Conservation (phyloP, 148 eudicot species). For the Beta vulgaris region DNA sequence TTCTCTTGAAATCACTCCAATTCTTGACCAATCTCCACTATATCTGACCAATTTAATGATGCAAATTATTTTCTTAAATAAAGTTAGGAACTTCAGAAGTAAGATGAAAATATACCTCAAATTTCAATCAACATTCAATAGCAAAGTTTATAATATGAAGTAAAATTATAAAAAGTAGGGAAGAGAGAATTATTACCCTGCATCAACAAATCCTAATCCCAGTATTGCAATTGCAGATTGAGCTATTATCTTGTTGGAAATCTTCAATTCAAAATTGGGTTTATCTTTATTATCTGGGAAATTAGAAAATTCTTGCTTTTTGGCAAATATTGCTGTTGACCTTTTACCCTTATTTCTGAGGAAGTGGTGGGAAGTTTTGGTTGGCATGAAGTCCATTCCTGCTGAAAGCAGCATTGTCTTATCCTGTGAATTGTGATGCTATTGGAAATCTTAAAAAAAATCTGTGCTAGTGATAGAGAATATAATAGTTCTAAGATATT, state of each 20-base stretch:
- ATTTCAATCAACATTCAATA: background rate
- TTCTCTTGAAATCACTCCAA: constrained; percentile 73
- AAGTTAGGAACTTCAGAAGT: no score
- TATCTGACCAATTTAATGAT: constrained; percentile 41
- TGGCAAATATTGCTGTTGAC: constrained; percentile 21
- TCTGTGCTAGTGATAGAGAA: background rate
- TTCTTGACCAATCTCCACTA: constrained; percentile 99
- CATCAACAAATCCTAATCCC: constrained; percentile 82
- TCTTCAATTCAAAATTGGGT: constrained; percentile 26
- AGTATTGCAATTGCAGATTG: constrained; percentile 61
- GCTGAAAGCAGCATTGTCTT: constrained; percentile 36
- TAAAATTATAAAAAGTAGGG: background rate
- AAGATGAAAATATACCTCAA: no score
- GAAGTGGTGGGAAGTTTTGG: constrained; percentile 13
- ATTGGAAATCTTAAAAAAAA: constrained; percentile 6
- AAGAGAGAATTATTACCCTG: constrained; percentile 49
- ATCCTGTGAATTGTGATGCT: background rate
- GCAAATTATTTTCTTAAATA: no score
- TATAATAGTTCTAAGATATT: background rate
- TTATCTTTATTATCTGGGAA: constrained; percentile 25
- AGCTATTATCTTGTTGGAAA: constrained; percentile 40
- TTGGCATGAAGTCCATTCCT: constrained; percentile 14
- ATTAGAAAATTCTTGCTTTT: constrained; percentile 35
- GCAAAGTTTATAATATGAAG: background rate
- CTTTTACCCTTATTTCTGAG: constrained; percentile 27